Conservation (phyloP, 306 rosid species). For the Rosa persica region DNA sequence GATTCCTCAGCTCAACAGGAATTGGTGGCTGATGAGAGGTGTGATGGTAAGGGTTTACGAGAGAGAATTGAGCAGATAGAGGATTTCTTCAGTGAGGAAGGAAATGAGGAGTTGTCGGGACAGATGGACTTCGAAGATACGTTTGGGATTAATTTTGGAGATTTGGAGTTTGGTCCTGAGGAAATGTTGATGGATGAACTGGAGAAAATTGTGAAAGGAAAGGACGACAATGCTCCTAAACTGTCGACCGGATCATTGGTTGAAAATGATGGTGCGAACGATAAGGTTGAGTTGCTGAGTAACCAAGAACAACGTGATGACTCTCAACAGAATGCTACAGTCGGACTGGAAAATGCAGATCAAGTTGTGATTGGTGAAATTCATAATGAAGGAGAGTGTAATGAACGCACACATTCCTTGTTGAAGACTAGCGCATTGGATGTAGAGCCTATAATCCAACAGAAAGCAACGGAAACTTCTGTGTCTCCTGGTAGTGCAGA, state of each 20-base stretch:
- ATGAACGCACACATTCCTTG: conserved; percentile 15
- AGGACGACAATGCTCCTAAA: conserved; percentile 27
- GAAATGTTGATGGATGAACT: conserved; percentile 24
- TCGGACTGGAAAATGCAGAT: conserved; percentile 22
- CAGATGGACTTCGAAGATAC: neutral
- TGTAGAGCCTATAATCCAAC: conserved; percentile 13
- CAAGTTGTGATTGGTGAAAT: conserved; percentile 18
- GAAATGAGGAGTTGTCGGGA: conserved; percentile 1
- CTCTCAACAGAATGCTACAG: conserved; percentile 16
- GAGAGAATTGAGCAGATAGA: conserved; percentile 26
- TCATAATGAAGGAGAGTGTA: conserved; percentile 18
- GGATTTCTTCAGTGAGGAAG: conserved; percentile 15
- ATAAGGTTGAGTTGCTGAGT: conserved; percentile 38
- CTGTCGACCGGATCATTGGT: conserved; percentile 16
- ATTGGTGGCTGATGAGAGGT: neutral
- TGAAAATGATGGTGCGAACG: conserved; percentile 25
- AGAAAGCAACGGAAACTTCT: neutral
- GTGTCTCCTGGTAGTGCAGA: conserved; percentile 19
- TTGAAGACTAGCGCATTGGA: conserved; percentile 1
- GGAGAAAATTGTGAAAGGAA: conserved; percentile 22
- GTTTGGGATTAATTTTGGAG: conserved; percentile 4
- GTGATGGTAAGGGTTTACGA: neutral
- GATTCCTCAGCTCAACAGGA: neutral
- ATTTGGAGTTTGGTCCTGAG: conserved; percentile 3
- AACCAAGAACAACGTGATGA: conserved; percentile 34